Percentiles rank a stretch among this genome's conserved stretches.
These are phyloP conservation scores for Penicillium odoratum DNA, from an alignment of 495 filamentous ascomycete genomes.

Conservation along the genomic window DNA sequence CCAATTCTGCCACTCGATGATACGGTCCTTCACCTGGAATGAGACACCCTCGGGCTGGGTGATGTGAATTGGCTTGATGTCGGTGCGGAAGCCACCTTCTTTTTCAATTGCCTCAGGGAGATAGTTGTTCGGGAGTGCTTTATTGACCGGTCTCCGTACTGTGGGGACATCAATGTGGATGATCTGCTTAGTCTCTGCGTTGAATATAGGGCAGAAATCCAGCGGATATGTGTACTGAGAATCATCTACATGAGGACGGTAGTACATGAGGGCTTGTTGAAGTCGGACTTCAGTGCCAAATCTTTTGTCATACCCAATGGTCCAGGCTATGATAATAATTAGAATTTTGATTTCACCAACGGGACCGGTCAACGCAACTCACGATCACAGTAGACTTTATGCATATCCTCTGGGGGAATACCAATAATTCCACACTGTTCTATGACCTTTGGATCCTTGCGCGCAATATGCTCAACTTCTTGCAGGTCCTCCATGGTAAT, in stretches of 20 bases:
- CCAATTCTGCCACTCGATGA: conserved; percentile 95
- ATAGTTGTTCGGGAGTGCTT: conserved; percentile 75
- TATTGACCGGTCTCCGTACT: conserved; percentile 75
- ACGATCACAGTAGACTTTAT: conserved; percentile 91
- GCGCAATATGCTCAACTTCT: conserved; percentile 76
- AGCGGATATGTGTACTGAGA: conserved; percentile 89
- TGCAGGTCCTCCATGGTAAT: conserved; percentile 96
- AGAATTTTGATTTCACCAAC: conserved; percentile 2
- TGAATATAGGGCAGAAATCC: conserved; percentile 93
- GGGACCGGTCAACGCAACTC: conserved; percentile 32
- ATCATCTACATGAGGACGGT: conserved; percentile 81
- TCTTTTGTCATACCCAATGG: conserved; percentile 91
- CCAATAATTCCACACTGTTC: conserved; percentile 88
- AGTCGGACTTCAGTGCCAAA: conserved; percentile 78
- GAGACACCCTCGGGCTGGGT: conserved; percentile 94
- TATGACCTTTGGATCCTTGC: conserved; percentile 85
- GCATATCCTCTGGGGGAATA: conserved; percentile 83
- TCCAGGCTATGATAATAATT: conserved; percentile 66
- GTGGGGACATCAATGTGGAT: conserved; percentile 88
- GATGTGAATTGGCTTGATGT: conserved; percentile 91
- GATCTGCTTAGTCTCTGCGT: conserved; percentile 78
- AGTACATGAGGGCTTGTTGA: conserved; percentile 96
- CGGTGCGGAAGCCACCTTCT: conserved; percentile 73
- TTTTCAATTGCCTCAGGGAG: conserved; percentile 70
- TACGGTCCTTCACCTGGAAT: conserved; percentile 75